Evolutionary conservation across 345 rosid genomes (phyloP).

Genomic region (Ceriops decandra): DNA sequence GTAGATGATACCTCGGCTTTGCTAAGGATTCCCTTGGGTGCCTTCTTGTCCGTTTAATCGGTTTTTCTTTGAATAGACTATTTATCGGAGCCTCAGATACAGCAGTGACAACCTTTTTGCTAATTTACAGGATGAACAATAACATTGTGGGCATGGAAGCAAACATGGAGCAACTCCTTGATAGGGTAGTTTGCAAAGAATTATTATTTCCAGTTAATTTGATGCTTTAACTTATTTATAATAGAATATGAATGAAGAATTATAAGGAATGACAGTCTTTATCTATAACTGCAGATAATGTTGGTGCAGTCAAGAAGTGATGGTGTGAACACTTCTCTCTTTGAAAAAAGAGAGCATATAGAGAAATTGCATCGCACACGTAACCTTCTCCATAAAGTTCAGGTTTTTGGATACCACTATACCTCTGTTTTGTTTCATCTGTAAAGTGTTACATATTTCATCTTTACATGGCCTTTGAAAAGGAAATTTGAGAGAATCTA

Average conservation of each 20-base stretch:
- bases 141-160: conserved; percentile 97
- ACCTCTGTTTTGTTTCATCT: conserved; percentile 4
- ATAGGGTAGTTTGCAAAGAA: conserved; percentile 46
- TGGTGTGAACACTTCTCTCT: conserved; percentile 88
- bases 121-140: conserved; percentile 79
- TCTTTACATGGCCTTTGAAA: background rate
- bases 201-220: background rate
- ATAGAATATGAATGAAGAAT: background rate
- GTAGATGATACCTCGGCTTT: background rate
- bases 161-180: conserved; percentile 93
- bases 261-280: background rate
- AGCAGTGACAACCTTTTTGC: conserved; percentile 2
- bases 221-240: background rate
- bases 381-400: conserved; percentile 96
- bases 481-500: background rate
- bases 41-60: background rate
- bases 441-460: background rate
- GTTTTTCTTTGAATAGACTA: background rate
- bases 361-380: conserved; percentile 96
- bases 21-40: background rate
- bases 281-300: conserved; percentile 55
- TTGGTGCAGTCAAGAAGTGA: conserved; percentile 97
- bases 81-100: background rate
- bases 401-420: conserved; percentile 40
- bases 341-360: conserved; percentile 91